Evolutionary conservation across 1,139 yeast species (phyloP).

Genomic region (Hanseniaspora gamundiae): DNA sequence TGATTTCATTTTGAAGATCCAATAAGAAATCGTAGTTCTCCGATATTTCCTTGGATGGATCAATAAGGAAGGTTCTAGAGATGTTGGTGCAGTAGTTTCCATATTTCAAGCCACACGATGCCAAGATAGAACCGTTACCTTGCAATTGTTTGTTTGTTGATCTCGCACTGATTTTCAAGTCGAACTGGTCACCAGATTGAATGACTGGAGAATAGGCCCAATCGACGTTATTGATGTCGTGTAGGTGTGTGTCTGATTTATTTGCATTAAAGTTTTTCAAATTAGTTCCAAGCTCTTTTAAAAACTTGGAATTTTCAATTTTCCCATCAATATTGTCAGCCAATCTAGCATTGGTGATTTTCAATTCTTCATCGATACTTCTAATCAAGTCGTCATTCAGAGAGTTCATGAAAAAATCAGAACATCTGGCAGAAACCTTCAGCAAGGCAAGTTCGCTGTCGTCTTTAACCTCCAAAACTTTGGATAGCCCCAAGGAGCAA

Average conservation of each 20-base stretch:
- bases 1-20: constrained; percentile 52
- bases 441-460: constrained; percentile 59
- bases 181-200: constrained; percentile 81
- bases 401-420: constrained; percentile 68
- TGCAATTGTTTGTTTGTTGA: constrained; percentile 54
- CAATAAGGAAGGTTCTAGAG: constrained; percentile 81
- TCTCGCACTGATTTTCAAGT: constrained; percentile 74
- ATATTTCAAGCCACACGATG: constrained; percentile 80
- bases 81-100: constrained; percentile 82
- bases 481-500: constrained; percentile 41
- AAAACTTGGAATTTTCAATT: constrained; percentile 67
- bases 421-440: constrained; percentile 63
- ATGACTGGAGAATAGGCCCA: constrained; percentile 93
- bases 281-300: constrained; percentile 49
- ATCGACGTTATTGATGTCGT: constrained; percentile 64
- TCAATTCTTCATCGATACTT: constrained; percentile 75
- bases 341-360: constrained; percentile 59
- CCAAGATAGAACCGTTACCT: constrained; percentile 71
- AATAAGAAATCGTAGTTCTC: constrained; percentile 67
- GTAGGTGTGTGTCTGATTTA: constrained; percentile 24
- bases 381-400: constrained; percentile 84
- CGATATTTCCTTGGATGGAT: constrained; percentile 74
- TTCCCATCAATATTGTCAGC: constrained; percentile 70
- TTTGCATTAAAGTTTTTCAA: constrained; percentile 30
- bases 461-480: constrained; percentile 65